phyloP scores from a whole-genome alignment of 768 basidiomycete genomes.

The Coprinopsis marcescibilis region DNA sequence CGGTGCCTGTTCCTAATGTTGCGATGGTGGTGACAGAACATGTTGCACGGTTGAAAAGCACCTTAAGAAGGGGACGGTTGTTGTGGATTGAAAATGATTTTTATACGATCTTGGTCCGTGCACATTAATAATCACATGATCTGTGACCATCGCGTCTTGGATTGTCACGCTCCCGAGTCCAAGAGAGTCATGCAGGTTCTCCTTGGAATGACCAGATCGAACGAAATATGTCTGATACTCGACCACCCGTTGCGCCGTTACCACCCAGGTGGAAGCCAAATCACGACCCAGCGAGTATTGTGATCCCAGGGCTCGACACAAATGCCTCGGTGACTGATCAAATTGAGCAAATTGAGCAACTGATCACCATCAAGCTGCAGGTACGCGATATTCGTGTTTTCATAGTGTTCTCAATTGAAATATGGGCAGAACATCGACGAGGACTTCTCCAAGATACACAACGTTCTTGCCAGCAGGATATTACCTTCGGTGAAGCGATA shows the following conservation, averaged over 20 bases:
- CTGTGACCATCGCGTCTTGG: no score
- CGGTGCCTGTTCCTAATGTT: no score
- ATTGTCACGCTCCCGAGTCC: no score
- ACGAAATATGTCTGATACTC: conserved; percentile 24
- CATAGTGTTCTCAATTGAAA: neutral
- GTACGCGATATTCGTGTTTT: conserved; percentile 28
- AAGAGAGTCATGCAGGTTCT: no score
- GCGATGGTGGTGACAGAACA: no score
- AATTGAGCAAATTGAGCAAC: conserved; percentile 92
- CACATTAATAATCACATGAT: no score
- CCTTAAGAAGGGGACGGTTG: no score
- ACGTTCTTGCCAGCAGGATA: conserved; percentile 71
- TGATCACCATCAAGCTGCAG: conserved; percentile 90
- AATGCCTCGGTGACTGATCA: conserved; percentile 69
- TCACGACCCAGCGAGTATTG: conserved; percentile 55
- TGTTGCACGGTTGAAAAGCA: no score
- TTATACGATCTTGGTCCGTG: no score
- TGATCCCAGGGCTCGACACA: conserved; percentile 67
- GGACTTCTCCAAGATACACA: conserved; percentile 87
- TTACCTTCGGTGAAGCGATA: conserved; percentile 89
- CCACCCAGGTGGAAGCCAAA: conserved; percentile 64
- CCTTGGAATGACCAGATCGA: no score
- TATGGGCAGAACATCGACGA: conserved; percentile 75
- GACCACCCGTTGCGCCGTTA: conserved; percentile 46
- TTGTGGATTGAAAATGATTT: no score